Evolutionary conservation across 177 flowering plant genomes (phyloP), one percentile per base, ranked within the genome.

Genomic region (Vitis hybrid): DNA sequence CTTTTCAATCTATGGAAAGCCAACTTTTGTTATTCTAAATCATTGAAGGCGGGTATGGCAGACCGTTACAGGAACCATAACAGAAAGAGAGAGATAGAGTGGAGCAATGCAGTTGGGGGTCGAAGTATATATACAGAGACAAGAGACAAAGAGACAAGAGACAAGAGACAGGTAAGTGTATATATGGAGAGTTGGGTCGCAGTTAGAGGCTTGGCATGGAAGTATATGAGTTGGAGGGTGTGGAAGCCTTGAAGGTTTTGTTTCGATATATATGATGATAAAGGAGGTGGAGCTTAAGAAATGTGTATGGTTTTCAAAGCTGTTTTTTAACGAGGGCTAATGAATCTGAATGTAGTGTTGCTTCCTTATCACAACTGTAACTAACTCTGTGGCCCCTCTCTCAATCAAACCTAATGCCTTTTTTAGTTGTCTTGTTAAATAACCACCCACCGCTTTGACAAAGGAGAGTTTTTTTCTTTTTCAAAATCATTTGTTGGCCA

Each of bases 351-450:
- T 40, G 46, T 40, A 40, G 8, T 40, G 46, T 7, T 40, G 46
- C 46, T 40, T 40, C 8, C 7, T 58, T 67, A 11, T 70, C 64
- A 78, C 80, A 70, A 60, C 75, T 74, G 74, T 74, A 78, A 74
- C 77, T 70, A 78, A 78, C 80, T 56, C 51, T 52, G 8, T 40
- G 46, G 6, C 46, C 46, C 30, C 30, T 27, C 46, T 40, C 46
- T 40, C 46, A 40, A 40, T 40, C 46, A 40, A 40, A 40, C 46
- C 46, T 40, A 40, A 40, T 40, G 46, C 46, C 46, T 40, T 40
- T 40, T 40, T 40, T 40, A 40, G 46, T 40, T 40, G 46, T 40
- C 46, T 40, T 40, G 46, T 40, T 40, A 40, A 40, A 40, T 7
- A 40, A 40, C 46, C 46, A 40, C 46, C 46, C 46, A 40, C 46